Evolutionary conservation across 2,329 filamentous ascomycete species (phyloP).

Genomic region (Colletotrichum filicis): DNA sequence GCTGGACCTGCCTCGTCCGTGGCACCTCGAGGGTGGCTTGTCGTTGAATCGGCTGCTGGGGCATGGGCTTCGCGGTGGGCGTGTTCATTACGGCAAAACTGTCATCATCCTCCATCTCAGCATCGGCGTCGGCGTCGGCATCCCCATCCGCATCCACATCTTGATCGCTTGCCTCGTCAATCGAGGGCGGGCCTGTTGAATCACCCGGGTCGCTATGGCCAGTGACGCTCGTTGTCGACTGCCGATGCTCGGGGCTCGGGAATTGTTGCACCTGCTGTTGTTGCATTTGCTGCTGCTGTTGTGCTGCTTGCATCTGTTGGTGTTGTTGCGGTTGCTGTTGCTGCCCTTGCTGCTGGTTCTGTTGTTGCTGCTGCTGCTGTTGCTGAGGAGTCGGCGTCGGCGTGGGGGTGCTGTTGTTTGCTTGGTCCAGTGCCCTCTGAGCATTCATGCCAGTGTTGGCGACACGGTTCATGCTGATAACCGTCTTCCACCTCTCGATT

Average conservation of each 20-base stretch:
- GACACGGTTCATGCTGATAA: conserved; percentile 63
- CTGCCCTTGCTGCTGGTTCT: conserved; percentile 48
- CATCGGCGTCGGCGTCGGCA: conserved; percentile 53
- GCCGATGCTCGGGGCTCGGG: conserved; percentile 37
- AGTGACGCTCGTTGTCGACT: conserved; percentile 49
- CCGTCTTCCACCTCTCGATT: conserved; percentile 71
- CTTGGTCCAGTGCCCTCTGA: conserved; percentile 60
- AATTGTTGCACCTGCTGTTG: conserved; percentile 35
- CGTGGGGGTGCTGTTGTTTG: conserved; percentile 29
- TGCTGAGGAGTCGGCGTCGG: conserved; percentile 38
- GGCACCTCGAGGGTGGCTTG: conserved; percentile 56
- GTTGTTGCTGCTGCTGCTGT: conserved; percentile 40
- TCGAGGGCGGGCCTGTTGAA: conserved; percentile 49
- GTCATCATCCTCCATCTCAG: conserved; percentile 69
- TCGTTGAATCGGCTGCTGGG: conserved; percentile 50
- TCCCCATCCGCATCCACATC: conserved; percentile 50
- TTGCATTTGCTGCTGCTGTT: conserved; percentile 39
- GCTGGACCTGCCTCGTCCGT: conserved; percentile 51
- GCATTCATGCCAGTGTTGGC: conserved; percentile 57
- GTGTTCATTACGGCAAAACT: conserved; percentile 62
- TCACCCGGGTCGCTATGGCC: conserved; percentile 47
- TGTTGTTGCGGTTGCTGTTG: conserved; percentile 35
- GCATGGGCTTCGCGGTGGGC: conserved; percentile 48
- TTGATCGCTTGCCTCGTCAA: conserved; percentile 59
- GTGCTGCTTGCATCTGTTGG: conserved; percentile 32